Evolutionary conservation across 2,329 filamentous ascomycete genomes (phyloP), one percentile per base, ranked within the genome.

Genomic region (Pseudopyricularia cyperi): DNA sequence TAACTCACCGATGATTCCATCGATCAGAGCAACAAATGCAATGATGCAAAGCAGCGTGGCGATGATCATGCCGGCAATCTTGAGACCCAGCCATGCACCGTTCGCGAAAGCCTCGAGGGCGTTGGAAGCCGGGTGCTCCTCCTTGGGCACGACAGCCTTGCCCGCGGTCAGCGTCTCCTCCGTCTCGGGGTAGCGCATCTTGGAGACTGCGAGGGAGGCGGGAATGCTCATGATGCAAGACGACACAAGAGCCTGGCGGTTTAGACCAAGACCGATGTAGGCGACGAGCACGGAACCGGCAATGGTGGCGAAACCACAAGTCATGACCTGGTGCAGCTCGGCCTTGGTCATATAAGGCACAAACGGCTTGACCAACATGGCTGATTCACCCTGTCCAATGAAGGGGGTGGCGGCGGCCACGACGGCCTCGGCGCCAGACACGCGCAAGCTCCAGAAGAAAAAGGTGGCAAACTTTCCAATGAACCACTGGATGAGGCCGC

Each of bases 171-270:
- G 73, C 0, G 88, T 87, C 67, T 91, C 86, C 66, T 95, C 88
- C 3, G 81, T 84, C 70, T 95, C 90, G 3, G 90, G 90, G 65
- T 85, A 95, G 53, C 90, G 85, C 60, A 95, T 76, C 71, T 95
- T 95, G 57, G 86, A 91, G 55, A 93, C 83, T 50, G 89, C 89
- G 14, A 96, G 76, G 3, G 89, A 94, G 1, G 89, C 89, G 0
- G 90, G 90, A 57, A 95, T 95, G 60, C 85, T 90, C 90, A 96
- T 96, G 65, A 95, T 89, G 64, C 89, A 95, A 7, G 87, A 90
- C 2, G 88, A 95, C 28, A 95, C 85, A 47, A 96, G 74, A 3
- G 87, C 89, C 65, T 94, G 85, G 1, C 87, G 74, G 65, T 89
- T 93, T 52, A 95, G 75, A 39, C 89, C 89, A 60, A 95, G 80